Base-by-base conservation (phyloP, 257 asterid species). In the Forsythia viridissima region DNA sequence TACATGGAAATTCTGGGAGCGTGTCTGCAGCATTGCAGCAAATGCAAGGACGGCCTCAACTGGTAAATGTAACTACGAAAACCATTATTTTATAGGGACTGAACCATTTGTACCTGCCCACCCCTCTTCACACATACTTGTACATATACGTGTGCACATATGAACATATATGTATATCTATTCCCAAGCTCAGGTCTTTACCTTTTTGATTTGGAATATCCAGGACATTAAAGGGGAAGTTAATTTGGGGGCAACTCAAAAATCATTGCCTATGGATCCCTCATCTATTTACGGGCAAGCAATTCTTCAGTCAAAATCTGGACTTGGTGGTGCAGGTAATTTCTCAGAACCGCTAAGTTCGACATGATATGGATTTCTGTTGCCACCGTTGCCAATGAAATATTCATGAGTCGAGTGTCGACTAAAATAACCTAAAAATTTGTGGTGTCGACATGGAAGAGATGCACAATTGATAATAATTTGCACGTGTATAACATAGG, bases 11-110 rank as follows among this genome's bases (percentile, higher is more conserved):
- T 83, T 86, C 97, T 75, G 97, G 93, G 52, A 87, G 89, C 88
- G 89, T 96, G 95, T 84, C 97, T 84, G 97, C 91, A 43, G 95
- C 98, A 69, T 85, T 96, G 92, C 99, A 96, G 89, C 99, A 92
- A 87, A 92, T 96, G 88, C 99, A 94, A 85, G 99, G 98, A 72
- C 85, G 98, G 57, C 88, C 97, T 12, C 99, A 94, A 84, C 85
- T 93, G 81, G 76, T 94, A 69, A 75, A 81, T 80, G 99, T 96
- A 92, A 83, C 77, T 77, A 72, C 84, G 68, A 13, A 73, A 70
- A 82, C 52, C 69, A 52, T 76, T 38, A 21, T 63, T 24, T 8
- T 24, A 30, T 30, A 30, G 38, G n/a, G 40, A 63, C 18, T 72
- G 69, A 59, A 43, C 84, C 73, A 40, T 72, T n/a, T 65, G 12